phyloP scores from a whole-genome alignment of 306 rosid genomes.

The Herpetospermum pedunculosum region DNA sequence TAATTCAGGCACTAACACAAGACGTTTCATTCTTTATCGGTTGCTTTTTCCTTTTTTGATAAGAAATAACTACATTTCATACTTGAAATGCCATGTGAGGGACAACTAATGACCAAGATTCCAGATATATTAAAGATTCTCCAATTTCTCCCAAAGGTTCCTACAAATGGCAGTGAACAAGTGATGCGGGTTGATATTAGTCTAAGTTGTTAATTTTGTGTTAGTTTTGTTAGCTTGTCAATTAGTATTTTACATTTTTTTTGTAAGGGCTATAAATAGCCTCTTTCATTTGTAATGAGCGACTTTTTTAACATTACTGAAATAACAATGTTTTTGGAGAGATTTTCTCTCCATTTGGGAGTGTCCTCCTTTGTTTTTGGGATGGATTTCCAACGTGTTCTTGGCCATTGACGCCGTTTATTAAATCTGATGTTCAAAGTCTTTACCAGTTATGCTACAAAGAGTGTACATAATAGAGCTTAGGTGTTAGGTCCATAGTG shows the following conservation, averaged over 20 bases:
- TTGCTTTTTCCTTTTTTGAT: neutral
- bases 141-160: neutral
- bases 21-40: neutral
- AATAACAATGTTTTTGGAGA: no score
- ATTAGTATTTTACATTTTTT: no score
- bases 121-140: neutral
- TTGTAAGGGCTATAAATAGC: no score
- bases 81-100: neutral
- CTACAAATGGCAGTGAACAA: neutral
- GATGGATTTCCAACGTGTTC: no score
- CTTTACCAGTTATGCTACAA: neutral
- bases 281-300: no score
- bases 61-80: neutral
- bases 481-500: neutral
- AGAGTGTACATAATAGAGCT: neutral
- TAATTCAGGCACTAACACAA: neutral
- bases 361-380: no score
- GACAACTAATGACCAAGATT: neutral
- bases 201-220: no score
- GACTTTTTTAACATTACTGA: no score
- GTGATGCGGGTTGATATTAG: no score
- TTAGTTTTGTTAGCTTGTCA: no score
- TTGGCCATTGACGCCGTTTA: no score
- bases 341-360: no score
- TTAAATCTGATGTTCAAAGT: neutral